Evolutionary conservation across 1,284 basidiomycete genomes (phyloP), one percentile per base, ranked within the genome.

Genomic region (Taiwanofungus camphoratus): DNA sequence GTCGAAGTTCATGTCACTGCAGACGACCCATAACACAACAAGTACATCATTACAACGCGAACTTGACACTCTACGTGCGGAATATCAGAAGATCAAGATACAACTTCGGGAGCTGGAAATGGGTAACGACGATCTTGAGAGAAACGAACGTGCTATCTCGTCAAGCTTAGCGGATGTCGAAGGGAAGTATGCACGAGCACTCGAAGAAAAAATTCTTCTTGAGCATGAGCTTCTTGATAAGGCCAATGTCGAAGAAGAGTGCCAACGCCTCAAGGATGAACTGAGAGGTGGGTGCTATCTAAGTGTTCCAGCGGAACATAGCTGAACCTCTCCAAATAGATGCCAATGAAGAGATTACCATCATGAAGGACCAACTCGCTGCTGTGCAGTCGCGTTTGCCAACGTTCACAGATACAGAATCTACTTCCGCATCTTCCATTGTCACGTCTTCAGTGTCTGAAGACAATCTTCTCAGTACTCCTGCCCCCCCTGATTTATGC

Each of bases 191-290:
- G 84, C 92, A 52, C 79, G 83, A 47, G 87, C 88, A 1, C 73
- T 99, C 39, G 96, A 99, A 65, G 91, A 97, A 68, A 98, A 97
- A 66, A 97, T 96, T 37, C 67, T 99, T 34, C 74, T 99, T 24
- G 96, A 99, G 63, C 92, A 98, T 55, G 96, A 99, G 61, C 71
- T 99, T n/a, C 69, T 97, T 33, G 87, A 87, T 63, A 95, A 94
- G 65, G 86, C 90, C 3, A 82, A 76, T 49, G 61, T 97, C 27
- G 93, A 98, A 60, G 94, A 96, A 63, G 90, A 96, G 58, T 80
- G 77, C 40, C 96, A 99, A 65, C 76, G 96, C 33, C 64, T 96
- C 44, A 93, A 85, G 64, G 96, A 99, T 60, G 93, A 98, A 60
- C 67, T 98, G 23, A 70, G 93, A 79, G 94, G 93, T 93, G 49